Evolutionary conservation across 2,329 filamentous ascomycete species (phyloP).

Genomic region (Aspergillus sp.): DNA sequence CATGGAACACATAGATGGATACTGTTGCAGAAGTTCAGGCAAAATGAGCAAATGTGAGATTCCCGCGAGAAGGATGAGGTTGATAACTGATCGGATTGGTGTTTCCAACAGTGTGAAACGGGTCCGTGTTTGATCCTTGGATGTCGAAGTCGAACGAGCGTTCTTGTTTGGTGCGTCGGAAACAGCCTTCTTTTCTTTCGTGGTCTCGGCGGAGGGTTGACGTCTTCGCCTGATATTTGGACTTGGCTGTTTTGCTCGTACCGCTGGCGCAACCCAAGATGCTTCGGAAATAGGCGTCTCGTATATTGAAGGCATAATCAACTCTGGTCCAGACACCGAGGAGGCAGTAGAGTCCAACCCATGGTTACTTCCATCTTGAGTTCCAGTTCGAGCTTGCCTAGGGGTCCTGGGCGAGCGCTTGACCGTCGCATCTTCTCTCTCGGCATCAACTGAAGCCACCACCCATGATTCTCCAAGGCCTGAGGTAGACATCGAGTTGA

Average conservation of each 20-base stretch:
- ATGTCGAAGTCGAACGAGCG: not conserved
- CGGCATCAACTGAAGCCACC: conserved; percentile 25
- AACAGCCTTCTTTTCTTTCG: not conserved
- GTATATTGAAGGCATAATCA: conserved; percentile 43
- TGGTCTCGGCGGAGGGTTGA: conserved; percentile 11
- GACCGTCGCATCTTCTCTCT: conserved; percentile 13
- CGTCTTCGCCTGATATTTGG: conserved; percentile 24
- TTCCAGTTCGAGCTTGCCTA: conserved; percentile 8
- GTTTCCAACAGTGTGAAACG: conserved; percentile 1
- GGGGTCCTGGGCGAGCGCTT: conserved; percentile 7
- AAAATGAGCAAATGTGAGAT: conserved; percentile 36
- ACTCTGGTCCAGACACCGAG: conserved; percentile 35
- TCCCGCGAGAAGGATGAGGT: conserved; percentile 26
- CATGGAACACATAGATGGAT: conserved; percentile 28
- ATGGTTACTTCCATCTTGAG: conserved; percentile 13
- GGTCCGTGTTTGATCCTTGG: not conserved
- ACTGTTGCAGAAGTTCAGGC: conserved; percentile 36
- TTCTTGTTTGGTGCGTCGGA: not conserved
- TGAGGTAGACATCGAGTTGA: conserved; percentile 16
- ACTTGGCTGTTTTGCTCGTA: conserved; percentile 18
- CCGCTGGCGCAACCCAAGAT: conserved; percentile 33
- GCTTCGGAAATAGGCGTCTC: conserved; percentile 32
- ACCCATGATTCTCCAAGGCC: conserved; percentile 40
- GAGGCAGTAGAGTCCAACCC: conserved; percentile 27
- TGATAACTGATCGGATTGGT: conserved; percentile 22